Evolutionary conservation across 768 basidiomycete species (phyloP).

Genomic region (Astraeus odoratus): DNA sequence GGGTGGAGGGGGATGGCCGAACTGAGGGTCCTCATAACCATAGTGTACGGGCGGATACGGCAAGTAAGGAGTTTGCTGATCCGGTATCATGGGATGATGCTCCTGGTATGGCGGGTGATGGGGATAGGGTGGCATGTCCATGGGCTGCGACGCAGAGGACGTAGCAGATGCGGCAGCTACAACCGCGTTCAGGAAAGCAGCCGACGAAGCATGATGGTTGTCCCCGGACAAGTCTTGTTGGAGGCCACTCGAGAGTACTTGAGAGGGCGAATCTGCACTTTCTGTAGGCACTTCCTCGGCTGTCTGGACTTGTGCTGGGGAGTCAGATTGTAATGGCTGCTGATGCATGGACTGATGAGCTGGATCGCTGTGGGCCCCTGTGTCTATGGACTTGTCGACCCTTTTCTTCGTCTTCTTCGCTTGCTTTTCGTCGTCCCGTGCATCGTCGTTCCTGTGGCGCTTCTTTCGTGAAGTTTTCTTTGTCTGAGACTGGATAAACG

Average conservation of each 20-base stretch:
- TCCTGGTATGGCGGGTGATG: conserved; percentile 30
- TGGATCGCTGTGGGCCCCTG: conserved; percentile 6
- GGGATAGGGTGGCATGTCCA: conserved; percentile 21
- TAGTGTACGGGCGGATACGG: conserved; percentile 27
- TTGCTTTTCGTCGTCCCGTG: conserved; percentile 9
- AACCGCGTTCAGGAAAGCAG: conserved; percentile 57
- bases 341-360: conserved; percentile 30
- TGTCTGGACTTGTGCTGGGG: conserved; percentile 29
- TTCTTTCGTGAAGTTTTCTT: conserved; percentile 28
- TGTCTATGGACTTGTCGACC: background rate
- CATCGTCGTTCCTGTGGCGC: conserved; percentile 18
- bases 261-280: conserved; percentile 21
- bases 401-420: conserved; percentile 30
- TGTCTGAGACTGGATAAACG: conserved; percentile 24
- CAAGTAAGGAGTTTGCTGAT: conserved; percentile 19
- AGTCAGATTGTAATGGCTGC: no score
- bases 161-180: conserved; percentile 58
- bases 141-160: conserved; percentile 25
- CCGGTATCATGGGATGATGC: conserved; percentile 21
- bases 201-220: conserved; percentile 41
- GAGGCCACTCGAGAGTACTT: conserved; percentile 30
- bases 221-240: conserved; percentile 19
- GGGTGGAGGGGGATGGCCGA: conserved; percentile 18
- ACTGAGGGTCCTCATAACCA: conserved; percentile 22
- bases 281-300: conserved; percentile 21